Conservation (phyloP, 805 yeast species). For the Maudiozyma saulgeensis region DNA sequence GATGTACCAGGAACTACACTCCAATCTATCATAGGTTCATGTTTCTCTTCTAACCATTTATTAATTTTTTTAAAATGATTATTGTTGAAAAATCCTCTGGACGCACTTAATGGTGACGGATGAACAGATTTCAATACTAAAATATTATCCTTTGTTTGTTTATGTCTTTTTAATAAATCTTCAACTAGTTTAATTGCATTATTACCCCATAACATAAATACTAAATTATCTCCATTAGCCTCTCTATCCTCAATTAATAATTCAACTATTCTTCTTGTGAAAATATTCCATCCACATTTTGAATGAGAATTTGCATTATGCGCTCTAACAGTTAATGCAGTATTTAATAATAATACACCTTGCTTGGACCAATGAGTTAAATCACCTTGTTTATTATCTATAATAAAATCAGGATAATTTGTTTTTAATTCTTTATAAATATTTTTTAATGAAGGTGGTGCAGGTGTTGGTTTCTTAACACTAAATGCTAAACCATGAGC, state of each 20-base stretch:
- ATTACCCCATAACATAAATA: conserved; percentile 72
- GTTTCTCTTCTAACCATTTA: conserved; percentile 50
- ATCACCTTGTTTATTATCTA: conserved; percentile 43
- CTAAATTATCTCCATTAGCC: conserved; percentile 42
- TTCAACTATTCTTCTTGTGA: conserved; percentile 65
- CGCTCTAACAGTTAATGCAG: conserved; percentile 84
- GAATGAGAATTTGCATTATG: conserved; percentile 92
- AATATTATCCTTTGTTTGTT: conserved; percentile 24
- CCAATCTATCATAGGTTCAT: conserved; percentile 57
- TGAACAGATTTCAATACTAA: conserved; percentile 68
- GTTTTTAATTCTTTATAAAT: conserved; percentile 72
- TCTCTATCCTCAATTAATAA: conserved; percentile 42
- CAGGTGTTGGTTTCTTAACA: conserved; percentile 71
- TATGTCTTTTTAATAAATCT: conserved; percentile 20
- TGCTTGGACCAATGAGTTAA: conserved; percentile 75
- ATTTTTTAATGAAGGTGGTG: conserved; percentile 82
- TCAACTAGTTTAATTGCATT: conserved; percentile 61
- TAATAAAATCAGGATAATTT: conserved; percentile 61
- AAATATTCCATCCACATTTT: conserved; percentile 82
- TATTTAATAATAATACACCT: conserved; percentile 81
- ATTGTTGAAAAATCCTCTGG: conserved; percentile 69
- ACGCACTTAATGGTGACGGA: conserved; percentile 91
- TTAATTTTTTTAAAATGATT: conserved; percentile 68
- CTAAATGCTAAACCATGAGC: conserved; percentile 97
- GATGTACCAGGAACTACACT: conserved; percentile 29